Evolutionary conservation across 805 yeast genomes (phyloP), one percentile per base, ranked within the genome.

Genomic region (Metschnikowia hibisci): DNA sequence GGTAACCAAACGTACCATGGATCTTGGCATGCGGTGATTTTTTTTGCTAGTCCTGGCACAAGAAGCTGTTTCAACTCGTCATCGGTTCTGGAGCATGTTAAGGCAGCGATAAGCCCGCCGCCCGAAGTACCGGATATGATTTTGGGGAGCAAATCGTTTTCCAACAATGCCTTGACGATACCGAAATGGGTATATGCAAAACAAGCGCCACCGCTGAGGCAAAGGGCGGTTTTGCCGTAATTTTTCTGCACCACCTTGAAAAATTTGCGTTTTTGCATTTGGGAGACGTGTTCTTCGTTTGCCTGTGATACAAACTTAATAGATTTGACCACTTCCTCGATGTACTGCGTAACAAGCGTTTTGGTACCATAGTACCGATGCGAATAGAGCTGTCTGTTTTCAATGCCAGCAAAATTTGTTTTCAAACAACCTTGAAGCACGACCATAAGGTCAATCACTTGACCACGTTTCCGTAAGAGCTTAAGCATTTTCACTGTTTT

Each of bases 151-250:
- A 77, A 62, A 57, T 81, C 83, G 44, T 76, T 75, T 45, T 86
- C 89, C 4, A 84, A 62, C 31, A 86, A 61, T 0, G 89, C 90
- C 49, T 81, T 81, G 22, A 84, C 73, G 3, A 85, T 77, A 2
- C 95, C 95, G 62, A 84, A 81, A 61, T 85, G 95, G 26, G 81
- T 78, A 52, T 83, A 82, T 1, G 90, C 79, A 60, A 85, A 86
- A 25, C 85, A 77, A 1, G 89, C 95, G 18, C 93, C 95, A 3
- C 95, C 93, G 43, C 84, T 77, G 22, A 85, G 67, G 49, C 87
- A 81, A 12, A 85, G 64, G 0, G 91, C 89, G 0, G 88, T 71
- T 45, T 76, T 77, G 7, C 95, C 95, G 57, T 76, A 81, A 57
- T 83, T 83, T 55, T 77, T 76, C 61, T 74, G 74, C 22, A 81